Evolutionary conservation across 345 rosid genomes (phyloP).

Genomic region (Gossypium australe): DNA sequence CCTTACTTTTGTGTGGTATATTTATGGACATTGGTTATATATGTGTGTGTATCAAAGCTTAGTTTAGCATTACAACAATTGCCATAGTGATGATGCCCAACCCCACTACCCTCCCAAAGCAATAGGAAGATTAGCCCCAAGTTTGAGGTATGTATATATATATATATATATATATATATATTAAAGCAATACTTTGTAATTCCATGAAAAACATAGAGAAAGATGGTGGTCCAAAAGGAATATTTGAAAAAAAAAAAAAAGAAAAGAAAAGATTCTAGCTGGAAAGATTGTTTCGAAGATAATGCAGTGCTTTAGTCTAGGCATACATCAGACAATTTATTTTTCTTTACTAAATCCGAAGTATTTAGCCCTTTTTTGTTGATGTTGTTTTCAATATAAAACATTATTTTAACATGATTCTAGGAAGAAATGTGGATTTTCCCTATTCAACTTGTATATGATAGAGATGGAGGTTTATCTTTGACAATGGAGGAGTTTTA

Average conservation of each 20-base stretch:
- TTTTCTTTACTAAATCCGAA: background rate
- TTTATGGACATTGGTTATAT: background rate
- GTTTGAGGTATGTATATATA: background rate
- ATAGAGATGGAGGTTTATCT: background rate
- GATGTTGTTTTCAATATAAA: background rate
- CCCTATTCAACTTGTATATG: background rate
- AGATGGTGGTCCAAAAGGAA: conserved; percentile 1
- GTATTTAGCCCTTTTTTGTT: background rate
- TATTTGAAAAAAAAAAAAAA: background rate
- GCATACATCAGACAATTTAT: background rate
- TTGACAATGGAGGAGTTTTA: background rate
- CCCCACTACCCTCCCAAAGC: background rate
- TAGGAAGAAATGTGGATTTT: background rate
- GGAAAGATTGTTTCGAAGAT: background rate
- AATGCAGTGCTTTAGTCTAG: background rate
- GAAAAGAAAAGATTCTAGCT: background rate
- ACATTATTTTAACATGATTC: background rate
- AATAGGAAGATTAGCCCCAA: background rate
- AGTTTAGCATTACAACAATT: too few species aligned
- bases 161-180: too few species aligned
- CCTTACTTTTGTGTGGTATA: background rate
- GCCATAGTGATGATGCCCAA: background rate
- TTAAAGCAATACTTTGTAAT: background rate
- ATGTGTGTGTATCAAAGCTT: background rate
- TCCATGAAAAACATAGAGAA: background rate